Evolutionary conservation across 164 flowering plant species (phyloP).

Genomic region (Dillenia suffruticosa): DNA sequence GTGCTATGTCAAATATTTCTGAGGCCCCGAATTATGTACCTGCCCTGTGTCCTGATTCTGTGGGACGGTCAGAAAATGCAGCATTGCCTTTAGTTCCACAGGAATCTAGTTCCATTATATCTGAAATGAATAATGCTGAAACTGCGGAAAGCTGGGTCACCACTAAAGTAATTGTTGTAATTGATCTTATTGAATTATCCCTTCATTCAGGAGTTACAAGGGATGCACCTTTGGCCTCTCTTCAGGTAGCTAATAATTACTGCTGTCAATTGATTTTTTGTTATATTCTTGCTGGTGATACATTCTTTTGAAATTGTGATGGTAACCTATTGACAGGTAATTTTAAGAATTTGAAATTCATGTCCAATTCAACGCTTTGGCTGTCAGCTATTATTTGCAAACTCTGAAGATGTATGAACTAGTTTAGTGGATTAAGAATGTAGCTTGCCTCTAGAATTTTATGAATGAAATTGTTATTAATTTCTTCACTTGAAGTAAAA

Average conservation of each 20-base stretch:
- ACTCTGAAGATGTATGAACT: too few species aligned
- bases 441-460: too few species aligned
- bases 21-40: conserved; percentile 71
- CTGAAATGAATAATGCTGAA: conserved; percentile 26
- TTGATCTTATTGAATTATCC: conserved; percentile 63
- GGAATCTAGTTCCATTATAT: conserved; percentile 19
- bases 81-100: conserved; percentile 17
- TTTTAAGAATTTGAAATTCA: too few species aligned
- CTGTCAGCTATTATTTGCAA: too few species aligned
- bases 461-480: too few species aligned
- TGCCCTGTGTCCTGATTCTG: conserved; percentile 27
- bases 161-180: conserved; percentile 53
- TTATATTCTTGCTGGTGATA: too few species aligned
- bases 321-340: too few species aligned
- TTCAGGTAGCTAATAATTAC: conserved; percentile 55
- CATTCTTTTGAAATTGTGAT: too few species aligned
- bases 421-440: too few species aligned
- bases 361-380: too few species aligned
- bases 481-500: too few species aligned
- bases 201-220: conserved; percentile 64
- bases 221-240: conserved; percentile 75
- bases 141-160: conserved; percentile 33
- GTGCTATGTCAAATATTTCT: conserved; percentile 76
- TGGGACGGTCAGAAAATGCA: conserved; percentile 23
- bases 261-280: background rate